These are phyloP conservation scores for Dimocarpus longan DNA, from an alignment of 345 rosid genomes.

Conservation along the genomic window DNA sequence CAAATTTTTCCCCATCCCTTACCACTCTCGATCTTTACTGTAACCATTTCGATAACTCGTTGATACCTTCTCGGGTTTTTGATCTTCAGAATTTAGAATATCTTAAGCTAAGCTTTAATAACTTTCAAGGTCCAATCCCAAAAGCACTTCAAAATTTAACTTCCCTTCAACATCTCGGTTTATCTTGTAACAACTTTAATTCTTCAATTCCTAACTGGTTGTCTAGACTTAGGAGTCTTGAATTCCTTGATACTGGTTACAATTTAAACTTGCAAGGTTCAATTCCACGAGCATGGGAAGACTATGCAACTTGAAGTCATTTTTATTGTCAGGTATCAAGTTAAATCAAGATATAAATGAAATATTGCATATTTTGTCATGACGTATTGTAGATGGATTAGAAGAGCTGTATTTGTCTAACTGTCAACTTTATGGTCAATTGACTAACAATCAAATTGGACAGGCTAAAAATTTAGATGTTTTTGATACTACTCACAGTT, in stretches of 20 bases:
- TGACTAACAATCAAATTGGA: not conserved
- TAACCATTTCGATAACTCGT: not conserved
- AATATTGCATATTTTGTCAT: not conserved
- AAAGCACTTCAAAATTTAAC: too few species aligned
- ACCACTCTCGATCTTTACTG: not conserved
- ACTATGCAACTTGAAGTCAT: not conserved
- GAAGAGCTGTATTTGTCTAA: too few species aligned
- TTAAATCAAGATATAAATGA: not conserved
- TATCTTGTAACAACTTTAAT: too few species aligned
- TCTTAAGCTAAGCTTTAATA: not conserved
- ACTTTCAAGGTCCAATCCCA: too few species aligned
- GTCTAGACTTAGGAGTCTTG: not conserved
- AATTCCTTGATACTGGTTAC: not conserved
- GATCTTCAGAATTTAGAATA: not conserved
- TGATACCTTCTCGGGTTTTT: not conserved
- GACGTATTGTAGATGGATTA: too few species aligned
- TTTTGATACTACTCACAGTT: not conserved
- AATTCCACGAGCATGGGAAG: not conserved
- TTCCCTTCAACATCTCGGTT: too few species aligned
- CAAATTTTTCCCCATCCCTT: not conserved
- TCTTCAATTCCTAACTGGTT: not conserved
- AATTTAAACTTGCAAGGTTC: not conserved
- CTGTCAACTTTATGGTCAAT: not conserved
- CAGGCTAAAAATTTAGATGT: not conserved
- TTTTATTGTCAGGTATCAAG: not conserved